Evolutionary conservation across 768 basidiomycete genomes (phyloP).

Genomic region (Mycena amicta): DNA sequence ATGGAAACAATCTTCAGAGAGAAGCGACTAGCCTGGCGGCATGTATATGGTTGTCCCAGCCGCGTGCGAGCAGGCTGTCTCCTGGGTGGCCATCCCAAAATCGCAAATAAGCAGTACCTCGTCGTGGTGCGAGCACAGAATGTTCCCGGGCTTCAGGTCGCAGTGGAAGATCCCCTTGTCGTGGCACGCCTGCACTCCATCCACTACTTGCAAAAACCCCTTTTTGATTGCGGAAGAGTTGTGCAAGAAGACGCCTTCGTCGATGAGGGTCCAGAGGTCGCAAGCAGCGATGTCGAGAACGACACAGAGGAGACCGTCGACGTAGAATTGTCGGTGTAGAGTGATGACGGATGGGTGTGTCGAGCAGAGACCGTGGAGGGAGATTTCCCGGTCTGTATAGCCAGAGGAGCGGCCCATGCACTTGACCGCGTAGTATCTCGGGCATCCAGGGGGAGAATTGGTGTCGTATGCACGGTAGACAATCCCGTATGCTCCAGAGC

Average conservation of each 20-base stretch:
- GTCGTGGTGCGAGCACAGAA: constrained; percentile 56
- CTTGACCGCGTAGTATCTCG: constrained; percentile 45
- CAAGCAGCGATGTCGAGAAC: constrained; percentile 36
- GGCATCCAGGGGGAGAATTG: neutral
- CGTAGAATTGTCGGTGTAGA: constrained; percentile 50
- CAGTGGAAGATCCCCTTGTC: constrained; percentile 60
- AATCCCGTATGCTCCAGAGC: constrained; percentile 1
- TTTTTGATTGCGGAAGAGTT: constrained; percentile 46
- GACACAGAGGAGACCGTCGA: constrained; percentile 29
- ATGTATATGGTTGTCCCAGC: constrained; percentile 24
- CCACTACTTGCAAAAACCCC: constrained; percentile 63
- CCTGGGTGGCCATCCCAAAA: constrained; percentile 47
- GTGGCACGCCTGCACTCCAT: constrained; percentile 69
- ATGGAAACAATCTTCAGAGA: neutral
- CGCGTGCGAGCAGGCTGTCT: constrained; percentile 14
- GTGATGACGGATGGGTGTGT: constrained; percentile 45
- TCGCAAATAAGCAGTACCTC: constrained; percentile 47
- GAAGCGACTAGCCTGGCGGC: neutral
- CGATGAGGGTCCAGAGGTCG: constrained; percentile 52
- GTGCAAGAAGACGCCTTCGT: constrained; percentile 37
- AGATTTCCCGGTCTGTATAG: constrained; percentile 51
- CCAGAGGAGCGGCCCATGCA: constrained; percentile 46
- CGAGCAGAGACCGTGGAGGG: constrained; percentile 31
- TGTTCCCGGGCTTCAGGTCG: constrained; percentile 62
- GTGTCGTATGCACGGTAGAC: constrained; percentile 7